Percentiles rank a stretch among this genome's conserved stretches.
Conservation (phyloP, 805 yeast species). For the Teunomyces cretensis region DNA sequence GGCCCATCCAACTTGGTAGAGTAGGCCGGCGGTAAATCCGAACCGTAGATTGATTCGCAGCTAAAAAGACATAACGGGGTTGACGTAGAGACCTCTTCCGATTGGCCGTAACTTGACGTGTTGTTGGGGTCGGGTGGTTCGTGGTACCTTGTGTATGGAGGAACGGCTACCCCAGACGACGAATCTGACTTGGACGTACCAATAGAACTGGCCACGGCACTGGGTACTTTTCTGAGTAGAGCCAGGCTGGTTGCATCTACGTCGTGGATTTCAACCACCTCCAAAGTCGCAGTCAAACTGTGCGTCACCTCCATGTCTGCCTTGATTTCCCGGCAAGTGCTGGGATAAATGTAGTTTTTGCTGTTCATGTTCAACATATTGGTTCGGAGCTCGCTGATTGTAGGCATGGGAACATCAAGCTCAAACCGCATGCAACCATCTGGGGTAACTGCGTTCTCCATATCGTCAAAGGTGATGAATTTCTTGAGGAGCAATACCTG, state of each 20-base stretch:
- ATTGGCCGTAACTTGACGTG: no score
- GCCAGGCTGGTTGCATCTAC: no score
- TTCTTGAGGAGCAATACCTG: not conserved
- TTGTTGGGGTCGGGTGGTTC: no score
- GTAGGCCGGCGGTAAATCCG: not conserved
- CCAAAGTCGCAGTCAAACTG: constrained; percentile 10
- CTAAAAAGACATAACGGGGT: not conserved
- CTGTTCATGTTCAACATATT: not conserved
- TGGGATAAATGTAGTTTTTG: constrained; percentile 6
- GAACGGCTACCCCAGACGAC: not conserved
- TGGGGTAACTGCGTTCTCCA: not conserved
- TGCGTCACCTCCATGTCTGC: constrained; percentile 10
- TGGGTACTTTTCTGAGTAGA: no score
- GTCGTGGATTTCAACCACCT: constrained; percentile 8
- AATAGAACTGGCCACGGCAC: not conserved
- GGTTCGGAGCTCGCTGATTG: not conserved
- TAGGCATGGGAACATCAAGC: constrained; percentile 2
- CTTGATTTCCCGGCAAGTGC: constrained; percentile 3
- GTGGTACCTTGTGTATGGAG: no score
- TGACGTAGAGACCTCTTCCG: not conserved
- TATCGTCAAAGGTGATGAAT: not conserved
- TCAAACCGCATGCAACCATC: constrained; percentile 1
- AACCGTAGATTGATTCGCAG: not conserved
- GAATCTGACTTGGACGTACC: not conserved
- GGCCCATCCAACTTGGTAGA: not conserved